A percentile compares a stretch with the other conserved stretches of the same genome.
Evolutionary conservation across 176 grass and related monocot species (phyloP).

Genomic region (Musa schizocarpa): DNA sequence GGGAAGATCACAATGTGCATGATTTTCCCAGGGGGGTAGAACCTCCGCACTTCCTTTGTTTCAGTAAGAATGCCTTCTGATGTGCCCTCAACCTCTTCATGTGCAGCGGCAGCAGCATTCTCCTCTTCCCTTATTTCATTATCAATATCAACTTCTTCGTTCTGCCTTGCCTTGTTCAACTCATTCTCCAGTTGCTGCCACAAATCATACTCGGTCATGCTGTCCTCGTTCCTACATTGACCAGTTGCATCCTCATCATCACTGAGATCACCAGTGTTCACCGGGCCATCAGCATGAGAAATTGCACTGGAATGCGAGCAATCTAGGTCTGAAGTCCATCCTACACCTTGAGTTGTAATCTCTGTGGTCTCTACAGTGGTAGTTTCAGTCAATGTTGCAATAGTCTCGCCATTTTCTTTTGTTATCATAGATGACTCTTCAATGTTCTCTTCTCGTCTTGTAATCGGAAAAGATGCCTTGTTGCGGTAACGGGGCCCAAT

Average conservation of each 20-base stretch:
- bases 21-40: slow-evolving; percentile 91
- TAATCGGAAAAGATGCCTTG: slow-evolving; percentile 38
- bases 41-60: slow-evolving; percentile 70
- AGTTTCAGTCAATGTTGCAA: slow-evolving; percentile 33
- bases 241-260: slow-evolving; percentile 13
- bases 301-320: slow-evolving; percentile 25
- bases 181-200: slow-evolving; percentile 92
- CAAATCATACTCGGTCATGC: slow-evolving; percentile 70
- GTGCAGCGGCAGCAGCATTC: slow-evolving; percentile 15
- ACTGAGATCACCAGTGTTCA: slow-evolving; percentile 33
- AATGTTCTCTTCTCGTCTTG: slow-evolving; percentile 31
- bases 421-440: slow-evolving; percentile 18
- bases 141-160: slow-evolving; percentile 43
- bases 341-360: slow-evolving; percentile 36
- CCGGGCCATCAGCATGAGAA: slow-evolving; percentile 34
- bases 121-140: slow-evolving; percentile 52
- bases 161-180: slow-evolving; percentile 42
- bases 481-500: slow-evolving; percentile 68
- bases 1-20: slow-evolving; percentile 63
- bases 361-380: slow-evolving; percentile 34
- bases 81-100: slow-evolving; percentile 22
- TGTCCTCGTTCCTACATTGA: slow-evolving; percentile 32
- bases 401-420: slow-evolving; percentile 24
- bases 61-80: slow-evolving; percentile 38
- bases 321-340: slow-evolving; percentile 39